Evolutionary conservation across 2,329 filamentous ascomycete genomes (phyloP), one percentile per base, ranked within the genome.

Genomic region (Pezizomycotina sp.): DNA sequence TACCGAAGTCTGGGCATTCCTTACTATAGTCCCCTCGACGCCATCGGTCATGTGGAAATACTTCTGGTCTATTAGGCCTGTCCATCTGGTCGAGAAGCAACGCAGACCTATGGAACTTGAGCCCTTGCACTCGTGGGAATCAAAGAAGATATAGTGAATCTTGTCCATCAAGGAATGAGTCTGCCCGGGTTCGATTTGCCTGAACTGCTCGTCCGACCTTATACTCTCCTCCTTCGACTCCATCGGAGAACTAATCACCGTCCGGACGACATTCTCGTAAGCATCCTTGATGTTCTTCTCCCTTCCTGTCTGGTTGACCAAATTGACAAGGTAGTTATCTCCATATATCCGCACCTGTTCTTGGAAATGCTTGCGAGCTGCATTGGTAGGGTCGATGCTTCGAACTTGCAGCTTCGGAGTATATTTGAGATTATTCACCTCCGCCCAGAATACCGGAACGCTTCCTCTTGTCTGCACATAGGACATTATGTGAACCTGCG

Each of bases 401-500:
- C 84, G 77, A 34, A 95, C 72, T 54, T 92, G 79, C 5, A 98
- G 68, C 54, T 78, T 91, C 6, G 89, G 89, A 0, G 77, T 83
- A 58, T 98, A 98, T 46, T 78, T 74, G 35, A 98, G 65, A 27
- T 78, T 83, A 60, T 95, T 98, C 59, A 95, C 71, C 58, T 98
- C 91, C 9, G 83, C 75, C 89, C 89, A 98, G 59, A 78, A 93
- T 1, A 92, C 79, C 0, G 89, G 89, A 4, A 98, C 82, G 56
- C 86, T 95, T 46, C 89, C 89, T 58, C 89, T 74, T 2, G 89
- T 98, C 61, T 98, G 89, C 9, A 95, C 82, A 54, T 92, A 98
- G 3, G 89, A 81, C 52, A 95, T 64, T 26, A 95, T 74, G 56
- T 95, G 89, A 43, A 77, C 74, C 56, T 93, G 86, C 48, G 74